Conservation (phyloP, 345 rosid genomes). For the Microthlaspi erraticum region DNA sequence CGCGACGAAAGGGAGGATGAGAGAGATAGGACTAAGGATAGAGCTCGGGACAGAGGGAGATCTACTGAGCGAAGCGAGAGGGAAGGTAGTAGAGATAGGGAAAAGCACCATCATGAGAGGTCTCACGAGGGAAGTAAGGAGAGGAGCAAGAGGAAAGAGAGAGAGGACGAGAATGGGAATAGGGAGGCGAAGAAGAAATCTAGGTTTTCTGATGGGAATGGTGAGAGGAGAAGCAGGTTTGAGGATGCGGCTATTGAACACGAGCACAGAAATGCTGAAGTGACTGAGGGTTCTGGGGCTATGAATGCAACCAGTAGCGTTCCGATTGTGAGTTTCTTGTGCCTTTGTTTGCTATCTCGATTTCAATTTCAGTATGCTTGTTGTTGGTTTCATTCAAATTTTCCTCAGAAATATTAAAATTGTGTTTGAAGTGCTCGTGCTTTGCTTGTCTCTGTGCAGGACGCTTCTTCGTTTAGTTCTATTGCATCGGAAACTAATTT, state of each 20-base stretch:
- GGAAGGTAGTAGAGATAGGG: conserved; percentile 45
- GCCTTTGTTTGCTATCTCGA: conserved; percentile 11
- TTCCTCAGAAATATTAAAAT: neutral
- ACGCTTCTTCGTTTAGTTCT: conserved; percentile 48
- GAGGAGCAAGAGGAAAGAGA: conserved; percentile 49
- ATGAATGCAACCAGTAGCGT: conserved; percentile 47
- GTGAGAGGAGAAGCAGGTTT: conserved; percentile 58
- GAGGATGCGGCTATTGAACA: conserved; percentile 48
- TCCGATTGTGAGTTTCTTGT: conserved; percentile 56
- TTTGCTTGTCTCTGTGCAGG: conserved; percentile 51
- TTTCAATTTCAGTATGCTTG: conserved; percentile 17
- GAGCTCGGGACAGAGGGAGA: conserved; percentile 44
- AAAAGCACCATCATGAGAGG: conserved; percentile 43
- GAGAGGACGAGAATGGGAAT: conserved; percentile 43
- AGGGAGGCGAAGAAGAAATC: conserved; percentile 52
- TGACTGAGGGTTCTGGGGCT: conserved; percentile 37
- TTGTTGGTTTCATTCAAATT: neutral
- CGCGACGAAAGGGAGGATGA: conserved; percentile 52
- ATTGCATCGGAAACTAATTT: conserved; percentile 52
- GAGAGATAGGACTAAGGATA: conserved; percentile 46
- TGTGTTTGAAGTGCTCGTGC: conserved; percentile 19
- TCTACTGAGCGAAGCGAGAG: conserved; percentile 46
- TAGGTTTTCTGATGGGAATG: conserved; percentile 53
- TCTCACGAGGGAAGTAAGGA: conserved; percentile 35
- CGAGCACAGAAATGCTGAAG: conserved; percentile 37